These are phyloP conservation scores for Pholiota microspora DNA, from an alignment of 768 basidiomycete species.

Conservation along the genomic window DNA sequence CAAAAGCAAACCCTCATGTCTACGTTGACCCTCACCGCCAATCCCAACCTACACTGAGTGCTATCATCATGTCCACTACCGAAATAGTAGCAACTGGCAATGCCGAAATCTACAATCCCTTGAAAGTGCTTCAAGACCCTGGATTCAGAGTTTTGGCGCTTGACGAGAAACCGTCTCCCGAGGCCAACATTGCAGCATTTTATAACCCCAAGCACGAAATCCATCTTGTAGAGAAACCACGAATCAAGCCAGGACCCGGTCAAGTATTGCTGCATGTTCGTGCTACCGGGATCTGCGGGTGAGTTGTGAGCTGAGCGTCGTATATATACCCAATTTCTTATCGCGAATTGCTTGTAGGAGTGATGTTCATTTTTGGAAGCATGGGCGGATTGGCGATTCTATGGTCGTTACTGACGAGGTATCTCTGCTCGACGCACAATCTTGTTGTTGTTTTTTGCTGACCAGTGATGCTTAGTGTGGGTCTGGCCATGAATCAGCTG, in stretches of 20 bases:
- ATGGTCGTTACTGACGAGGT: slow-evolving; percentile 73
- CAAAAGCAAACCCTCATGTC: not conserved
- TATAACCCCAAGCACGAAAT: slow-evolving; percentile 64
- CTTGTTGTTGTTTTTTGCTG: too few species aligned
- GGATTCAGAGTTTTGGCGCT: slow-evolving; percentile 49
- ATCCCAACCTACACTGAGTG: not conserved
- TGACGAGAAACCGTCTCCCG: slow-evolving; percentile 46
- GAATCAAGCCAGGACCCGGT: slow-evolving; percentile 57
- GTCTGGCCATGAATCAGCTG: slow-evolving; percentile 70
- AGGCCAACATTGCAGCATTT: slow-evolving; percentile 60
- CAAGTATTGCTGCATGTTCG: slow-evolving; percentile 67
- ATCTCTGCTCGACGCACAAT: too few species aligned
- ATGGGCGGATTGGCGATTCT: slow-evolving; percentile 65
- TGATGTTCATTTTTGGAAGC: slow-evolving; percentile 74
- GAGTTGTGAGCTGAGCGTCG: not conserved
- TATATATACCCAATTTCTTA: not conserved
- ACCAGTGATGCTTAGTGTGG: slow-evolving; percentile 47
- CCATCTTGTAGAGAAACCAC: slow-evolving; percentile 65
- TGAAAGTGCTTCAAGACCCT: slow-evolving; percentile 54
- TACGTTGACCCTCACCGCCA: too few species aligned
- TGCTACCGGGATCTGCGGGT: slow-evolving; percentile 73
- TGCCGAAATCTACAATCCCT: slow-evolving; percentile 51
- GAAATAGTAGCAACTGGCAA: slow-evolving; percentile 27
- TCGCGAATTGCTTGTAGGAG: slow-evolving; percentile 38
- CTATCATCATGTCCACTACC: slow-evolving; percentile 25